Evolutionary conservation across 306 rosid genomes (phyloP).

Genomic region (Hippophae gyantsensis): DNA sequence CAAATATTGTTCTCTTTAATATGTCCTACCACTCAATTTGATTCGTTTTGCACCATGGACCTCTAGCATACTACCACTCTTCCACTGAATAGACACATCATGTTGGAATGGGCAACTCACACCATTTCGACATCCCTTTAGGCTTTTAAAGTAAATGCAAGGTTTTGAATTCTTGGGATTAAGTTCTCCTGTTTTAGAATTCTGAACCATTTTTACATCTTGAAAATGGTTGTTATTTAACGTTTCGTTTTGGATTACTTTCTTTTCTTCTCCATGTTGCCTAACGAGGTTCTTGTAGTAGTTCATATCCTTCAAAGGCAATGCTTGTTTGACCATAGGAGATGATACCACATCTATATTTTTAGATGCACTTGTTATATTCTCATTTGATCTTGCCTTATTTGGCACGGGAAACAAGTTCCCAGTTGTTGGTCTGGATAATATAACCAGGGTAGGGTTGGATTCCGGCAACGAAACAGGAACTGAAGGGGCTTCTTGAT

Average conservation of each 20-base stretch:
- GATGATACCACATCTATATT: constrained; percentile 2
- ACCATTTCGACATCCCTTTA: constrained; percentile 68
- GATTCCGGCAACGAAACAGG: constrained; percentile 15
- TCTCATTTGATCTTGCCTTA: constrained; percentile 19
- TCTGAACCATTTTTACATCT: constrained; percentile 31
- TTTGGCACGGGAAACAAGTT: constrained; percentile 14
- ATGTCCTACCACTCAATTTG: constrained; percentile 29
- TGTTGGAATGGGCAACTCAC: constrained; percentile 45
- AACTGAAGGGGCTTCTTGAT: constrained; percentile 8
- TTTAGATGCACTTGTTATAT: constrained; percentile 16
- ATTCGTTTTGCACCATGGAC: constrained; percentile 39
- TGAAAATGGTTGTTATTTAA: constrained; percentile 18
- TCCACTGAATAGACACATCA: constrained; percentile 25
- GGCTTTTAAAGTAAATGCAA: constrained; percentile 51
- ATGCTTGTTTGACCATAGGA: no score
- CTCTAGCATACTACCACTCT: constrained; percentile 17
- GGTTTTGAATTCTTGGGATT: constrained; percentile 38
- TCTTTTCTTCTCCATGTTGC: constrained; percentile 47
- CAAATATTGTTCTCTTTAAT: no score
- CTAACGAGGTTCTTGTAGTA: constrained; percentile 52
- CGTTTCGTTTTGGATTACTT: neutral
- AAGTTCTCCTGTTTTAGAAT: constrained; percentile 28
- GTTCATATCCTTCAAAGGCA: constrained; percentile 39
- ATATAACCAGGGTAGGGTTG: neutral
- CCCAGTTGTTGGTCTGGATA: constrained; percentile 13